Conservation (phyloP, 1,139 yeast species). For the Lodderomyces orthopsilosis region DNA sequence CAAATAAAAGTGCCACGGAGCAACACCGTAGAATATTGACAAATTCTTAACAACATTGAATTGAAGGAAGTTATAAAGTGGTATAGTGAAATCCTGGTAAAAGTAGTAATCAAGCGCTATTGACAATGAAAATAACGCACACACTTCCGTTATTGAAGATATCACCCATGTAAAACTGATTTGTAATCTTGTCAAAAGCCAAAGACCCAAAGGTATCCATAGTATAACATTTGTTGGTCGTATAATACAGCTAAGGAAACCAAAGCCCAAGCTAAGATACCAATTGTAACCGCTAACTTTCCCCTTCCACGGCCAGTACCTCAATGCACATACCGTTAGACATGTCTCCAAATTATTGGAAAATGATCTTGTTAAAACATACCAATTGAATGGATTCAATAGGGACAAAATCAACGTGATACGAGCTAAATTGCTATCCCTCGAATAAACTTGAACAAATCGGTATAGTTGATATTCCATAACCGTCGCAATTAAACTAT, state of each 20-base stretch:
- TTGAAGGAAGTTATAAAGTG: constrained; percentile 65
- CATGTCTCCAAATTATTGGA: constrained; percentile 80
- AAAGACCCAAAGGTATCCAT: constrained; percentile 63
- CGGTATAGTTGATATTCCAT: constrained; percentile 64
- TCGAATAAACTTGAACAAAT: constrained; percentile 37
- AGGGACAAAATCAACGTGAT: constrained; percentile 53
- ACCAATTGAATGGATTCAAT: constrained; percentile 82
- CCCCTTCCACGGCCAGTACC: constrained; percentile 67
- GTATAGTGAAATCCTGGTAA: constrained; percentile 59
- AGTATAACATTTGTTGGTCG: constrained; percentile 81
- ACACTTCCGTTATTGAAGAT: constrained; percentile 15
- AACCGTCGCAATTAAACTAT: constrained; percentile 66
- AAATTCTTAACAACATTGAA: constrained; percentile 74
- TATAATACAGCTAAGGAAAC: constrained; percentile 58
- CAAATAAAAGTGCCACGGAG: constrained; percentile 84
- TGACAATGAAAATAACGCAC: constrained; percentile 31
- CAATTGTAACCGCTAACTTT: constrained; percentile 17
- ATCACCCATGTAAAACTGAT: constrained; percentile 13
- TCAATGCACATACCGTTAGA: constrained; percentile 66
- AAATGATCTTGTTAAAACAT: constrained; percentile 75
- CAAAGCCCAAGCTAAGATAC: constrained; percentile 35
- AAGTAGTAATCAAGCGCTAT: constrained; percentile 54
- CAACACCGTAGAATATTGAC: constrained; percentile 80
- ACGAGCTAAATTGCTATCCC: constrained; percentile 38
- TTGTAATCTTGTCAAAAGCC: constrained; percentile 8